These are phyloP conservation scores for Verticillium klebahnii DNA, from an alignment of 2,329 filamentous ascomycete genomes.

Conservation along the genomic window DNA sequence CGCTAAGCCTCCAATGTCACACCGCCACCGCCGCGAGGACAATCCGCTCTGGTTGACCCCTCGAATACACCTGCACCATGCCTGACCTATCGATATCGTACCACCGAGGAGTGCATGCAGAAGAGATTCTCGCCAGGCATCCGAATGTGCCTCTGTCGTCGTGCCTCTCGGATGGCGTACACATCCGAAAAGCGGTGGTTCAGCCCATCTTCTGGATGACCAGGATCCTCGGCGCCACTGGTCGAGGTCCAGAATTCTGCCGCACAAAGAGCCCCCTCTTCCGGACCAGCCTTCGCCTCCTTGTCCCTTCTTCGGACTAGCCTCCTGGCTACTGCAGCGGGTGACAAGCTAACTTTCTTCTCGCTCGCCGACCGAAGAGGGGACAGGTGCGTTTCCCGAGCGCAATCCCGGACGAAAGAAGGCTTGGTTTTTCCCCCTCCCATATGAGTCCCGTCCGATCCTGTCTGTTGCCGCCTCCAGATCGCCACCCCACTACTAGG, in stretches of 20 bases:
- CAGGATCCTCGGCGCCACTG: not conserved
- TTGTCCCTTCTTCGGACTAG: not conserved
- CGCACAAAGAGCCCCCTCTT: not conserved
- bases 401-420: not conserved
- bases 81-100: not conserved
- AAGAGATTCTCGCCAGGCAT: not conserved
- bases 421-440: not conserved
- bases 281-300: not conserved
- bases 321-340: not conserved
- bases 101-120: not conserved
- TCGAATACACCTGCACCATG: too few species aligned
- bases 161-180: slow-evolving; percentile 48
- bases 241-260: not conserved
- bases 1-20: too few species aligned
- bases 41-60: too few species aligned
- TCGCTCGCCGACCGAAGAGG: not conserved
- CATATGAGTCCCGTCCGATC: not conserved
- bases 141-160: slow-evolving; percentile 9
- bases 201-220: not conserved
- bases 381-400: not conserved
- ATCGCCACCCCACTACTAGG: not conserved
- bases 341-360: not conserved
- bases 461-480: not conserved
- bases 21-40: too few species aligned
- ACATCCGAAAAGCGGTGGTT: slow-evolving; percentile 46